Base-by-base conservation (phyloP, 2,329 filamentous ascomycete genomes). In the Colletotrichum simmondsii region DNA sequence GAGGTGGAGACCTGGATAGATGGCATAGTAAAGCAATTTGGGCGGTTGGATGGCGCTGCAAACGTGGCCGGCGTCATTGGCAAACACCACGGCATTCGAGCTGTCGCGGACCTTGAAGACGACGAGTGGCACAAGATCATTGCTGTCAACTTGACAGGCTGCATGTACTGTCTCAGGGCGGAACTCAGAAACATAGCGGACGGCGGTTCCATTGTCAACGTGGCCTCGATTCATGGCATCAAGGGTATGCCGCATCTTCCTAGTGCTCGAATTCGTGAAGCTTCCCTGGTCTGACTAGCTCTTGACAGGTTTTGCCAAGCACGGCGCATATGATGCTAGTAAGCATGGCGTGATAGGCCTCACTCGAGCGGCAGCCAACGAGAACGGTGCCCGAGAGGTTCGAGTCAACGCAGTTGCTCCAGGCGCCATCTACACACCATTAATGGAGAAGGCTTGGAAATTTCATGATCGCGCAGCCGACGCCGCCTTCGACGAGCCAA, bases 151-250 rank as follows among this genome's bases (percentile, higher is more conserved):
- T 77, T 88, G 65, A 87, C 85, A 10, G 87, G 87, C n/a, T 84
- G 81, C 53, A 87, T 88, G 86, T 86, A 87, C 77, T 87, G 85
- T 73, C 75, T 88, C 74, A 81, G 86, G 52, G 85, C 85, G 37
- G 79, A 86, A 79, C 80, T 87, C 54, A 78, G 78, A 49, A 83
- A 83, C 53, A 84, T 90, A 60, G 81, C 82, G 26, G 78, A 84
- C 6, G 85, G 87, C 2, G 88, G 88, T 8, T 89, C 88, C 72
- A 90, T 92, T 76, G 90, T 92, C 66, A 91, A 90, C 77, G 83
- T 88, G 32, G 83, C 86, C 30, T 89, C 86, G 57, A 87, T 87
- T 42, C 85, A 88, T 49, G 89, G 89, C 62, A 79, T 81, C 35
- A 79, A 83, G 26, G 79, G 80, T 75, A 77, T 57, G 61, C 60